phyloP scores from a whole-genome alignment of 2,329 filamentous ascomycete species.

The Verticillium albo-atrum region DNA sequence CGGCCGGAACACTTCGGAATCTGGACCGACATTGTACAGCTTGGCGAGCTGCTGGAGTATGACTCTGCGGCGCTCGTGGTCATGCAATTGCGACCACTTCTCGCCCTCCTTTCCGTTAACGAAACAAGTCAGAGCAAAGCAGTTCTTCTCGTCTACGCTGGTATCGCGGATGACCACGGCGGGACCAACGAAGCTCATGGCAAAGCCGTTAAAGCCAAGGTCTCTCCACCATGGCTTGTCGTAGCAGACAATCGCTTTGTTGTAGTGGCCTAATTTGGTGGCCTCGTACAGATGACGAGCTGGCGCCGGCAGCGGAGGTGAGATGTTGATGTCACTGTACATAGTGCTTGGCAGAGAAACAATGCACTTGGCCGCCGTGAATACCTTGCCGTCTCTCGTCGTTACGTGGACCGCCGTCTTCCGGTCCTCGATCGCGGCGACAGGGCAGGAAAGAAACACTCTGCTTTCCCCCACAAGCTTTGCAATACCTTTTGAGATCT shows the following conservation, averaged over 20 bases:
- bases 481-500: constrained; percentile 20
- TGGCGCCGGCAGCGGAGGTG: constrained; percentile 34
- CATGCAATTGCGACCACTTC: constrained; percentile 25
- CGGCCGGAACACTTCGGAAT: constrained; percentile 16
- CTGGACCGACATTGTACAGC: constrained; percentile 17
- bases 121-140: constrained; percentile 35
- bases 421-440: constrained; percentile 17
- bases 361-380: constrained; percentile 34
- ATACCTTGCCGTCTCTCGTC: constrained; percentile 16
- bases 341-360: constrained; percentile 45
- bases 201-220: constrained; percentile 29
- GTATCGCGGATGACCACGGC: constrained; percentile 35
- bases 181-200: constrained; percentile 34
- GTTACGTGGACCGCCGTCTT: constrained; percentile 11
- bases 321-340: constrained; percentile 39
- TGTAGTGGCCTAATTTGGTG: constrained; percentile 37
- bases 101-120: constrained; percentile 30
- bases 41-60: constrained; percentile 28
- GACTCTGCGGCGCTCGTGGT: constrained; percentile 19
- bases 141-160: constrained; percentile 21
- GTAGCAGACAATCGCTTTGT: constrained; percentile 32
- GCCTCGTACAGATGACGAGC: constrained; percentile 27
- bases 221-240: constrained; percentile 28
- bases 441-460: constrained; percentile 14
- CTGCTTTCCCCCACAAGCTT: constrained; percentile 15